Conservation (phyloP, 495 filamentous ascomycete species). For the Achaetomiella virescens region DNA sequence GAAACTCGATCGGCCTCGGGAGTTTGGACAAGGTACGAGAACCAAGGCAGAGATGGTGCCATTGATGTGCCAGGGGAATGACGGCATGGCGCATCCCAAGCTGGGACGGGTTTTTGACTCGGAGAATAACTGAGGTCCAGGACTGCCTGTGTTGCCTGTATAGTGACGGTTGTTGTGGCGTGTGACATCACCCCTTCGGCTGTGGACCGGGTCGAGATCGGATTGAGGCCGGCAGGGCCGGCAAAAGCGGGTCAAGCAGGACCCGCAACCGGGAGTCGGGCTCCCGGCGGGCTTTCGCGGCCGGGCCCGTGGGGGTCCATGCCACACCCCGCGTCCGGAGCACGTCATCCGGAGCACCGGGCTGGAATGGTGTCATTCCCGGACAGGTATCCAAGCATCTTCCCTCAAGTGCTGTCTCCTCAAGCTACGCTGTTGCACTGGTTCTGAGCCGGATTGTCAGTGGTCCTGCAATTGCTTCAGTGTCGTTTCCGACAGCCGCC, state of each 20-base stretch:
- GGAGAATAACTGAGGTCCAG: not conserved
- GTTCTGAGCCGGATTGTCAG: not conserved
- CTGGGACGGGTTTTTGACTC: not conserved
- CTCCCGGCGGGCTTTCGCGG: not conserved
- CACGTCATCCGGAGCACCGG: not conserved
- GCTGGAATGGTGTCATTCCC: not conserved
- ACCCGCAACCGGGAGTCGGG: slow-evolving; percentile 11
- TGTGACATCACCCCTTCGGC: slow-evolving; percentile 14
- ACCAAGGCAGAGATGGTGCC: not conserved
- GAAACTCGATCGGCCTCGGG: not conserved
- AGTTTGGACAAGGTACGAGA: not conserved
- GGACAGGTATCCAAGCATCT: not conserved
- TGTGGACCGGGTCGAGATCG: slow-evolving; percentile 5
- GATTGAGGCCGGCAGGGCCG: slow-evolving; percentile 11
- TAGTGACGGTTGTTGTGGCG: not conserved
- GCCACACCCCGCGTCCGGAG: not conserved
- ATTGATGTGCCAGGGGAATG: not conserved
- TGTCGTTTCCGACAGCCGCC: slow-evolving; percentile 17
- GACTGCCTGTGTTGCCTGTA: not conserved
- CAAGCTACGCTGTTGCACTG: not conserved
- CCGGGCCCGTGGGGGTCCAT: not conserved
- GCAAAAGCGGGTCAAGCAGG: slow-evolving; percentile 10
- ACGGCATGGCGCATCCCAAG: not conserved
- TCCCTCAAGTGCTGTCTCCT: not conserved
- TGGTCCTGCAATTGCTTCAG: no score